A percentile compares a stretch with the other conserved stretches of the same genome.
Evolutionary conservation across 495 filamentous ascomycete species (phyloP).

Genomic region (Hypomontagnella submonticulosa): DNA sequence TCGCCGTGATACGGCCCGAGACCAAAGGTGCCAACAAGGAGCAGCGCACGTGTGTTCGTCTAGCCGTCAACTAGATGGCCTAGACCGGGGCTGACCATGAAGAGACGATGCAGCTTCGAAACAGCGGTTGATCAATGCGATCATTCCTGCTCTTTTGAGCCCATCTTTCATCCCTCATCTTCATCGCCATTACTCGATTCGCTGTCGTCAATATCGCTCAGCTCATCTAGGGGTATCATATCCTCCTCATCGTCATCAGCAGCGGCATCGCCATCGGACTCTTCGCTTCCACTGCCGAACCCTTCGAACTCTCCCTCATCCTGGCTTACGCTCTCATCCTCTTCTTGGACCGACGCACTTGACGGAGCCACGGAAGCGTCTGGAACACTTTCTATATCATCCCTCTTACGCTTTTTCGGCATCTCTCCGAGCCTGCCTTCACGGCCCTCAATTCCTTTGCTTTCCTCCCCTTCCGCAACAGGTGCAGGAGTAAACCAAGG

Average conservation of each 20-base stretch:
- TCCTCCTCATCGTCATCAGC: constrained; percentile 57
- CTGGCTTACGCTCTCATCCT: constrained; percentile 15
- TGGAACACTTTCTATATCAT: constrained; percentile 56
- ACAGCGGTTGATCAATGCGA: constrained; percentile 1
- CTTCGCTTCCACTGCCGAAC: constrained; percentile 58
- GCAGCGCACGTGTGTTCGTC: background rate
- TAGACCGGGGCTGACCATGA: background rate
- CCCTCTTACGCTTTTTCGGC: constrained; percentile 66
- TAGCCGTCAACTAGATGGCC: background rate
- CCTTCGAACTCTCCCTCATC: constrained; percentile 64
- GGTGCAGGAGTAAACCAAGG: constrained; percentile 95
- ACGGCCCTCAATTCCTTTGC: constrained; percentile 66
- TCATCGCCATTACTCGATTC: constrained; percentile 50
- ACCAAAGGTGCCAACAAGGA: background rate
- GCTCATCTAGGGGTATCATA: constrained; percentile 64
- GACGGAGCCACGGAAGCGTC: constrained; percentile 49
- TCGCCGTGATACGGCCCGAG: background rate
- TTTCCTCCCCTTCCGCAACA: constrained; percentile 63
- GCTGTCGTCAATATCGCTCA: constrained; percentile 61
- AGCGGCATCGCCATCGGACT: constrained; percentile 49
- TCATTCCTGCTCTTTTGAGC: constrained; percentile 14
- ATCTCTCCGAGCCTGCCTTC: constrained; percentile 68
- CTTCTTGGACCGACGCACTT: constrained; percentile 41
- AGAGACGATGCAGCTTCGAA: background rate
- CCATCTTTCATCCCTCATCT: constrained; percentile 43